A percentile compares a stretch with the other conserved stretches of the same genome.
These are phyloP conservation scores for Neopestalotiopsis sp. DNA, from an alignment of 2,329 filamentous ascomycete genomes.

Conservation along the genomic window DNA sequence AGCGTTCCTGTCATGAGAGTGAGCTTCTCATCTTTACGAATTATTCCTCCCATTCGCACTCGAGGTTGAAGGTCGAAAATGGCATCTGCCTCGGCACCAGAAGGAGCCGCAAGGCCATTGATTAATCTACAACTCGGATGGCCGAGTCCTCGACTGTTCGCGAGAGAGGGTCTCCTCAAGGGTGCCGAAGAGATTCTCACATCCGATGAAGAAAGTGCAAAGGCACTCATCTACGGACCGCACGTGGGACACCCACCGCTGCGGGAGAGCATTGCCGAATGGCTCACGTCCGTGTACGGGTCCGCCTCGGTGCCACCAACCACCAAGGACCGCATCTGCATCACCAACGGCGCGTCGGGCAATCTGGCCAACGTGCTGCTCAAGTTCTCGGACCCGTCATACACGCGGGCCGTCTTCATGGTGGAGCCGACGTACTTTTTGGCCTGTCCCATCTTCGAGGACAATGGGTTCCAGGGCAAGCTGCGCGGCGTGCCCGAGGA, in stretches of 20 bases:
- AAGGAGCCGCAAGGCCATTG: not conserved
- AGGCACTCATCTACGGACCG: conserved; percentile 67
- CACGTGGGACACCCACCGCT: conserved; percentile 62
- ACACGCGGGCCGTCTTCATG: conserved; percentile 69
- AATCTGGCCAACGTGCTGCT: conserved; percentile 67
- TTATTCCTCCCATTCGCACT: no score
- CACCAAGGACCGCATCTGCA: conserved; percentile 58
- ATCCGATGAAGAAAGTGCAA: conserved; percentile 49
- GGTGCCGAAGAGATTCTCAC: conserved; percentile 58
- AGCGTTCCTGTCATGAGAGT: not conserved
- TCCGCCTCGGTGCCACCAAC: conserved; percentile 41
- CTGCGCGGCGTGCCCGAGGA: conserved; percentile 68
- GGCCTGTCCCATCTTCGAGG: conserved; percentile 69
- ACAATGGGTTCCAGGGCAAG: conserved; percentile 64
- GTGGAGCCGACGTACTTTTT: conserved; percentile 71
- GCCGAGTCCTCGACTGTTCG: conserved; percentile 52
- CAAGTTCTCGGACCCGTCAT: conserved; percentile 68
- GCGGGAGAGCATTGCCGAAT: conserved; percentile 60
- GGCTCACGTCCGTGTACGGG: conserved; percentile 64
- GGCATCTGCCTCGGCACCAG: not conserved
- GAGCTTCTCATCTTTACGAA: not conserved
- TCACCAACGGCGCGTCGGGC: conserved; percentile 71
- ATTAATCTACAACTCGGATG: conserved; percentile 38
- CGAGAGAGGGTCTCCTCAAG: conserved; percentile 56
- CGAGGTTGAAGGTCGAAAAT: not conserved